These are phyloP conservation scores for Trichoderma brevicompactum DNA, from an alignment of 2,329 filamentous ascomycete genomes.

Conservation along the genomic window DNA sequence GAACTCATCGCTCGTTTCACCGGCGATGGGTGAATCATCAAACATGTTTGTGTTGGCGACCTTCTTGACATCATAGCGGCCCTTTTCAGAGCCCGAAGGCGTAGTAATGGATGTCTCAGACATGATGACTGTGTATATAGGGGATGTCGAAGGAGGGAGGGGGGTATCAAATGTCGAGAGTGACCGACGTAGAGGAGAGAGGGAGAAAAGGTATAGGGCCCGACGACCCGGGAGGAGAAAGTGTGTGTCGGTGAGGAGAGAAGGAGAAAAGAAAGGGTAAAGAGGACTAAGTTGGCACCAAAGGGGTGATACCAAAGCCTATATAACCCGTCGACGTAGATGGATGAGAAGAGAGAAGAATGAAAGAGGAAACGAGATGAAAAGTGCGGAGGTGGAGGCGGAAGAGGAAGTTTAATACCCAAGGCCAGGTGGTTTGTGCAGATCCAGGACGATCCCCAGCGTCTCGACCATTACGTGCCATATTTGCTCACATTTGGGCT, in stretches of 20 bases:
- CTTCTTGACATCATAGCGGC: slow-evolving; percentile 29
- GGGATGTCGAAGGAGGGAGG: background rate
- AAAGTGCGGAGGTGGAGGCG: slow-evolving; percentile 21
- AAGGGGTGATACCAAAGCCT: background rate
- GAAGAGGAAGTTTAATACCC: slow-evolving; percentile 34
- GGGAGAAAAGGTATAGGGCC: background rate
- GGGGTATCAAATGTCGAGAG: background rate
- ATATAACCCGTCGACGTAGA: background rate
- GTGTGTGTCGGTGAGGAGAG: background rate
- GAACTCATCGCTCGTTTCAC: slow-evolving; percentile 48
- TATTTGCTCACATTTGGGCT: slow-evolving; percentile 14
- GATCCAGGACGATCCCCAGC: slow-evolving; percentile 15
- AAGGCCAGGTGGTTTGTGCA: slow-evolving; percentile 19
- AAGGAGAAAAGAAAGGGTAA: background rate
- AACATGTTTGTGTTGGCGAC: slow-evolving; percentile 30
- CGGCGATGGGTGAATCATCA: slow-evolving; percentile 37
- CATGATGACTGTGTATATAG: slow-evolving; percentile 19
- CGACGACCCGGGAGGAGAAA: background rate
- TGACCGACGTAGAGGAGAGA: background rate
- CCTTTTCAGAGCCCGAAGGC: slow-evolving; percentile 25
- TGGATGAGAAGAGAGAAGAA: background rate
- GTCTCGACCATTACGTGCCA: slow-evolving; percentile 8
- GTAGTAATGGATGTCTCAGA: slow-evolving; percentile 28
- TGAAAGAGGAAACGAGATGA: slow-evolving; percentile 19
- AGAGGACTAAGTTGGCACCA: background rate